Base-by-base conservation (phyloP, 1,284 basidiomycete genomes). In the Tremellales sp. region DNA sequence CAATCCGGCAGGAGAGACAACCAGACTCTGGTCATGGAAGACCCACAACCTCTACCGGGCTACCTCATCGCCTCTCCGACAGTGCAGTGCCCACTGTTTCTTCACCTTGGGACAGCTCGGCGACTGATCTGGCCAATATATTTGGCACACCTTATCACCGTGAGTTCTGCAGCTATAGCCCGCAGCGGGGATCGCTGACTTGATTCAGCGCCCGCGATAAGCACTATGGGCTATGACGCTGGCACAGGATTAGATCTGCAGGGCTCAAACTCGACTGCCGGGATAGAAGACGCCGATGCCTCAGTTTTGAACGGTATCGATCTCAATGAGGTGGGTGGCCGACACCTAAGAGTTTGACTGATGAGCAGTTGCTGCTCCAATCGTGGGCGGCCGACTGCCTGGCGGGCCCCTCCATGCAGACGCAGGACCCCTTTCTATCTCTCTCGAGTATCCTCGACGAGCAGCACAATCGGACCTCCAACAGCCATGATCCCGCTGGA, bases 341-440 rank as follows among this genome's bases (percentile, higher is more conserved):
- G 27, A 21, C 21, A 31, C 26, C n/a, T 6, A 27, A 11, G 11
- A 36, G 25, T 26, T 13, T 3, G 5, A 45, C 51, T 58, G 44
- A 53, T n/a, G n/a, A 2, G 11, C 26, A 65, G 62, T 46, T 53
- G 1, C 63, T 57, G 5, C 48, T 65, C 7, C 63, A 65, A 43
- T 49, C 58, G 7, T 61, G 59, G 57, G 63, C 63, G 10, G 61
- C 59, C n/a, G 63, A 61, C 44, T 63, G 61, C 43, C 52, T 65
- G 10, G 49, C 58, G 5, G 48, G 55, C 2, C 46, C 54, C 4
- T 49, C 49, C 6, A 48, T 51, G 4, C 53, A 54, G 31, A 48
- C 46, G 4, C 45, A 45, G 45, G 56, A 60, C 41, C 52, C 58
- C 11, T 58, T 56, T 31, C 55, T 60, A 22, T 56, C 60, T 13